Evolutionary conservation across 257 asterid species (phyloP), one percentile per base, ranked within the genome.

Genomic region (Lycium ferocissimum): DNA sequence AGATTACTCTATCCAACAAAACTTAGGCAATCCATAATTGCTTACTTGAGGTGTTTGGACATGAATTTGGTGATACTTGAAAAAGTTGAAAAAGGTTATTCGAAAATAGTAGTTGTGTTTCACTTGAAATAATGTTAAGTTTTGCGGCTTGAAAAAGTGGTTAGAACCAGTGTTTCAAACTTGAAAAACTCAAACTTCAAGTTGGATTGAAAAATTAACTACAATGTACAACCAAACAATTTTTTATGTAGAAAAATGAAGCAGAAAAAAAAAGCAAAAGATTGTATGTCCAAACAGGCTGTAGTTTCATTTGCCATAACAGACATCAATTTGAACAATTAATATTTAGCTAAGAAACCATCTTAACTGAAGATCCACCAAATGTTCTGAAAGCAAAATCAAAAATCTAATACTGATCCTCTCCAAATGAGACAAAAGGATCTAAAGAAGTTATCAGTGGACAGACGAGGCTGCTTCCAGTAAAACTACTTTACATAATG

Each of bases 401-500:
- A 49, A 75, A 47, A 57, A 3, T 49, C 81, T 47, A 75, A 9
- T 11, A 75, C 22, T 22, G 33, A 51, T 13, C 61, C 63, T 76
- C 63, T 76, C 45, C n/a, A 76, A 26, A 12, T 76, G 22, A 76
- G 62, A 76, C 63, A 76, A 15, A 67, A 75, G 45, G 45, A 33
- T 51, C 81, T 22, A 22, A 17, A 51, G 43, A 75, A 75, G 61
- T n/a, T 33, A 47, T 73, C 15, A 75, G 43, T 49, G 20, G 17
- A 75, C 62, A 22, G 45, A 49, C 62, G 45, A 47, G 45, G 43
- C 61, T 22, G 81, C 82, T 51, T 76, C 49, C 82, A 17, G 80
- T 83, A 85, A 81, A 85, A 69, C 86, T 88, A 86, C 87, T 89
- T 82, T 88, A 92, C 93, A 90, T 82, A 80, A 93, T 92, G 84